A percentile compares a stretch with the other conserved stretches of the same genome.
phyloP scores from a whole-genome alignment of 1,139 yeast genomes.

The Taiozyma onychis region DNA sequence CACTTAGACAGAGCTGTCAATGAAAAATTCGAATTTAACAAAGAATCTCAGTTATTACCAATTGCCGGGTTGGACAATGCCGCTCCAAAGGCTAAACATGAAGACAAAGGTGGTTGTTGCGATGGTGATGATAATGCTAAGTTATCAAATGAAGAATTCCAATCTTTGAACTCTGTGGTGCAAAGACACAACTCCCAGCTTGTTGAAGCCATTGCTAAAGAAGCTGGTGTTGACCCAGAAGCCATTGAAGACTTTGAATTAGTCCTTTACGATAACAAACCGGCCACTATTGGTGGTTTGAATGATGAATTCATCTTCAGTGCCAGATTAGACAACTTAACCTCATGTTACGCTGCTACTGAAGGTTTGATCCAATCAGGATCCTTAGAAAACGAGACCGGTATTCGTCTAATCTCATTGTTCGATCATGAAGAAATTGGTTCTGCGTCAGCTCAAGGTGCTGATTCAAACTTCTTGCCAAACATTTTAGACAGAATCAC shows the following conservation, averaged over 20 bases:
- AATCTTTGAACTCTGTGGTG: conserved; percentile 58
- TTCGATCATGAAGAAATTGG: conserved; percentile 98
- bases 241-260: conserved; percentile 88
- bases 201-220: conserved; percentile 62
- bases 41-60: conserved; percentile 81
- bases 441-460: conserved; percentile 92
- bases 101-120: conserved; percentile 26
- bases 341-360: conserved; percentile 78
- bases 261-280: conserved; percentile 81
- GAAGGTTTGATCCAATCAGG: conserved; percentile 61
- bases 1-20: conserved; percentile 79
- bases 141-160: conserved; percentile 49
- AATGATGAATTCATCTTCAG: conserved; percentile 88
- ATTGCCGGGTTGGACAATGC: conserved; percentile 67
- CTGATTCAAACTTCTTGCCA: conserved; percentile 85
- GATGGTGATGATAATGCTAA: conserved; percentile 43
- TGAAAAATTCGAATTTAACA: conserved; percentile 80
- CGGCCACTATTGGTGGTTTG: conserved; percentile 78
- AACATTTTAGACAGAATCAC: conserved; percentile 69
- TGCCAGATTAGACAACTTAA: conserved; percentile 89
- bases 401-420: conserved; percentile 68
- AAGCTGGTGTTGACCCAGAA: conserved; percentile 40
- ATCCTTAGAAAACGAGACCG: conserved; percentile 38
- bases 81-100: conserved; percentile 24
- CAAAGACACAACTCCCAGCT: conserved; percentile 74